phyloP scores from a whole-genome alignment of 2,329 filamentous ascomycete species.

The Didymella pinodella region DNA sequence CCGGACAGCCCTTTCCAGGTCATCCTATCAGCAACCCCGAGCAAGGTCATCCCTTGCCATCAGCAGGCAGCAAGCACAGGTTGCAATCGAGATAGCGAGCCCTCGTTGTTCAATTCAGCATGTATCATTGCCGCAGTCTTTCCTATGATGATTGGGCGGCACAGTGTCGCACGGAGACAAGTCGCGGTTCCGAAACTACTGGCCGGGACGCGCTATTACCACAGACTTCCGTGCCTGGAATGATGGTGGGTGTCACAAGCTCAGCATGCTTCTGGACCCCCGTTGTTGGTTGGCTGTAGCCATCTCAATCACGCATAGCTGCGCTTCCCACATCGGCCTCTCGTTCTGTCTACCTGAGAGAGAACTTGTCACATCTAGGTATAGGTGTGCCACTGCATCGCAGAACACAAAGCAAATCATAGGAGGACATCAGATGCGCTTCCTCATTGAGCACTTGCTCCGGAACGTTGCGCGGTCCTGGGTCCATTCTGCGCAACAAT shows the following conservation, averaged over 20 bases:
- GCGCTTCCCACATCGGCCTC: slow-evolving; percentile 5
- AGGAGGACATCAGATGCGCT: slow-evolving; percentile 4
- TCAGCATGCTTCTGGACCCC: slow-evolving; percentile 11
- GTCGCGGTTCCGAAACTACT: slow-evolving; percentile 13
- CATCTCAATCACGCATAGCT: slow-evolving; percentile 3
- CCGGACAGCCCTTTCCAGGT: slow-evolving; percentile 22
- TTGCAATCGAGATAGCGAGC: neutral
- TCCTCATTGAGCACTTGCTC: slow-evolving; percentile 15
- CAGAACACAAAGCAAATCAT: slow-evolving; percentile 15
- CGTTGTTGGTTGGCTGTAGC: slow-evolving; percentile 11
- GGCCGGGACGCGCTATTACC: slow-evolving; percentile 20
- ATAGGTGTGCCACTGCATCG: slow-evolving; percentile 17
- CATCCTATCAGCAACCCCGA: slow-evolving; percentile 4
- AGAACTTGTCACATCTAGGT: slow-evolving; percentile 11
- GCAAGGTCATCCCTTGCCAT: slow-evolving; percentile 9
- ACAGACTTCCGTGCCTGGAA: slow-evolving; percentile 19
- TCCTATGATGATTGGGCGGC: slow-evolving; percentile 3
- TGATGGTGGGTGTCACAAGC: slow-evolving; percentile 24
- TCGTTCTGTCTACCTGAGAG: neutral
- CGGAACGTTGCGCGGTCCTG: slow-evolving; percentile 13
- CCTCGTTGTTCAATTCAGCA: slow-evolving; percentile 3
- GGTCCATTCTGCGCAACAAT: slow-evolving; percentile 14
- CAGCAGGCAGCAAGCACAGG: slow-evolving; percentile 11
- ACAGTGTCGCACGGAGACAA: slow-evolving; percentile 7
- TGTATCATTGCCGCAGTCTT: slow-evolving; percentile 4